Conservation (phyloP, 805 yeast species). For the Priceomyces carsonii region DNA sequence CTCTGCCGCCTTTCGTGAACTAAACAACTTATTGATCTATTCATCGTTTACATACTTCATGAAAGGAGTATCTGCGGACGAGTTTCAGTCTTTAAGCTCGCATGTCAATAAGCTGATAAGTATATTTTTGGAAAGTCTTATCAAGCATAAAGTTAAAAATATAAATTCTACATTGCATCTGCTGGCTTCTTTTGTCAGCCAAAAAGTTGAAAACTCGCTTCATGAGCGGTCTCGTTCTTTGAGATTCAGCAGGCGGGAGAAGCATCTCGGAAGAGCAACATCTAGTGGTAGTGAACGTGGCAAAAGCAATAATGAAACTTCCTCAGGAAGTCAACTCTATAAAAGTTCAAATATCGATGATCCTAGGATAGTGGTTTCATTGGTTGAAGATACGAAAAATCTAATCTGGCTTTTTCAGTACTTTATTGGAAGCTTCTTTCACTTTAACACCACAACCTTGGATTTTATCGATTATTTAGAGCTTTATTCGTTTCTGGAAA, state of each 20-base stretch:
- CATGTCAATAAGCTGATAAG: constrained; percentile 35
- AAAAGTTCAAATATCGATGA: constrained; percentile 26
- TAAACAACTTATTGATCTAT: constrained; percentile 29
- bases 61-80: constrained; percentile 52
- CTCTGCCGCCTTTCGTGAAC: constrained; percentile 20
- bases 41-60: constrained; percentile 45
- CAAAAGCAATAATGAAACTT: constrained; percentile 9
- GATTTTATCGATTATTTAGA: constrained; percentile 32
- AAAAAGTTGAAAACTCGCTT: constrained; percentile 11
- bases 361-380: constrained; percentile 30
- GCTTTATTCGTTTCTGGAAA: constrained; percentile 25
- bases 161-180: constrained; percentile 16
- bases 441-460: constrained; percentile 31
- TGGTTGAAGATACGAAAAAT: constrained; percentile 36
- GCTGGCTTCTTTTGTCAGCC: constrained; percentile 10
- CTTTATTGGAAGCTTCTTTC: constrained; percentile 43
- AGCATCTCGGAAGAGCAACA: constrained; percentile 15
- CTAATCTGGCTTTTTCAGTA: constrained; percentile 38
- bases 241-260: constrained; percentile 31
- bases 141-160: constrained; percentile 21
- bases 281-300: constrained; percentile 7
- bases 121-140: constrained; percentile 26
- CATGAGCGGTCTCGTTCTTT: constrained; percentile 31
- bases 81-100: constrained; percentile 48
- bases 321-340: constrained; percentile 6